Evolutionary conservation across 164 flowering plant species (phyloP), one percentile per base, ranked within the genome.

Genomic region (Saururus chinensis): DNA sequence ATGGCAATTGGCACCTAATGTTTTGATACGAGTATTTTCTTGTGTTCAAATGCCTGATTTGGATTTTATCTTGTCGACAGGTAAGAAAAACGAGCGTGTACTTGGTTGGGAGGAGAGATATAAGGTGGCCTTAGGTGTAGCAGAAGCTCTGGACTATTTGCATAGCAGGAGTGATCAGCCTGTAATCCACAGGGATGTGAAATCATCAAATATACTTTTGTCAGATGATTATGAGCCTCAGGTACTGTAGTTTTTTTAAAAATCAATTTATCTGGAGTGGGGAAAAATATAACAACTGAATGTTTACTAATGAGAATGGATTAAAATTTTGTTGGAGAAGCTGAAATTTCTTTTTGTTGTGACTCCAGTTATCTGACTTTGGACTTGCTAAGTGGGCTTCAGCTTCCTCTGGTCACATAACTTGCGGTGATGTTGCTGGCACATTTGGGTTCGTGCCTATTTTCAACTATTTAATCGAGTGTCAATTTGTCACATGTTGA

Each of bases 101-200:
- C 87, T 95, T 62, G 80, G 90, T 54, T 95, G 98, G 99, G 70
- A 49, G 62, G 88, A 84, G 69, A 80, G 96, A 72, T 86, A 76
- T 61, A 87, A 85, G 78, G 96, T 91, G 37, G 99, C 98, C 11
- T 22, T 89, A 37, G 96, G 96, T 57, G 81, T 91, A 4, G 98
- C 99, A 0, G 96, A 89, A 75, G 96, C 99, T 45, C 78, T 95
- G 64, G 74, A 87, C 40, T 89, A 89, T 77, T 81, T 95, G 20
- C 99, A 95, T 62, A 71, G 61, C 52, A 64, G 68, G 56, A 76
- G 60, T 64, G 69, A 60, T 66, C 83, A 75, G 55, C 79, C 93
- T 25, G 90, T 95, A 56, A 91, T 95, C 60, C 99, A 95, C 69
- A 82, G 96, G 65, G 99, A 91, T 74, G 95, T 91, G 55, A 95